Evolutionary conservation across 805 yeast genomes (phyloP), one percentile per base, ranked within the genome.

Genomic region (Grigorovia yakushimaensis): DNA sequence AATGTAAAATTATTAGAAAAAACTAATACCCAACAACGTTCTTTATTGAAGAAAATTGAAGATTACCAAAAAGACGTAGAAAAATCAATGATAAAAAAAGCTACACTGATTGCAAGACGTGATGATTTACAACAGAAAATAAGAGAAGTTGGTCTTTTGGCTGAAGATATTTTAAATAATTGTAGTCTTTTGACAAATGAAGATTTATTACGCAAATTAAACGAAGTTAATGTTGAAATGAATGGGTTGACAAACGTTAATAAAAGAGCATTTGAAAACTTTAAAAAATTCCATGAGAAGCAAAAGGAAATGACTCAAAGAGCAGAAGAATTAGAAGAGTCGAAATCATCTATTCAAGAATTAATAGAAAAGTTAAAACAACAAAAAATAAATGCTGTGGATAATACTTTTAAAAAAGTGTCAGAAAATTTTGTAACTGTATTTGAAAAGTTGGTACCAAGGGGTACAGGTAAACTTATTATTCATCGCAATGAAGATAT

Each of bases 241-340:
- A 75, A 78, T 41, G 73, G 77, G 54, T 82, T 77, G 61, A 76
- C 78, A 21, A 94, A 88, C 62, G 84, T 93, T 44, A 91, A 91
- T 67, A 84, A 84, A 61, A 86, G 88, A 58, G 96, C 98, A 0
- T 70, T 84, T 54, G 97, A 89, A 56, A 96, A 89, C 59, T 86
- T 75, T 59, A 67, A 73, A 44, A 79, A 78, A 39, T 88, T 88
- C 60, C 77, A 84, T 18, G 78, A 75, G 49, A 93, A 89, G 62
- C 73, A 84, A 46, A 82, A 78, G 43, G 83, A 80, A 4, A 69
- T 91, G 49, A 73, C 73, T 0, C 69, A 67, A 21, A 78, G 97
- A 56, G 74, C 84, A 36, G 68, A 68, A 17, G 95, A 87, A 51
- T 71, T 91, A 36, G 83, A 78, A 21, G 72, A 69, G 39, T 86